Evolutionary conservation across 1,139 yeast genomes (phyloP).

Genomic region (Debaryomyces psychrophilus): DNA sequence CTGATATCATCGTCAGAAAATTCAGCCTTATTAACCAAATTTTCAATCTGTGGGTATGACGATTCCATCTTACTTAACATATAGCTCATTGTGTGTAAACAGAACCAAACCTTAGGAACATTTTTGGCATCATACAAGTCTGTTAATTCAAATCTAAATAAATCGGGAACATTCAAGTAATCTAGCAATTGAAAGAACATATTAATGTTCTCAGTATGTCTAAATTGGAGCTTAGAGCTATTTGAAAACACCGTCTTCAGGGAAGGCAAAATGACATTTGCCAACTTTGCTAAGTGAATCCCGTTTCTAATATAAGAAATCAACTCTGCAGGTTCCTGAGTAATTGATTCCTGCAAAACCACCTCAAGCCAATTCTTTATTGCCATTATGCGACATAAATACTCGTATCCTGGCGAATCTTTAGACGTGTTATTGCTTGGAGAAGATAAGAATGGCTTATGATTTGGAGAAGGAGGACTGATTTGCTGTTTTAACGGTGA

Average conservation of each 20-base stretch:
- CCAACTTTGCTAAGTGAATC: constrained; percentile 77
- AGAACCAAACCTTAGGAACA: constrained; percentile 91
- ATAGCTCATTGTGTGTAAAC: constrained; percentile 86
- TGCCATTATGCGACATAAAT: constrained; percentile 85
- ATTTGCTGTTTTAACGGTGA: constrained; percentile 21
- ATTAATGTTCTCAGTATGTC: constrained; percentile 92
- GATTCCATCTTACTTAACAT: constrained; percentile 55
- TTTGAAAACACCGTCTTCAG: constrained; percentile 49
- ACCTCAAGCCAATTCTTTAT: constrained; percentile 61
- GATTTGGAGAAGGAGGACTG: constrained; percentile 18
- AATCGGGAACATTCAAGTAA: constrained; percentile 75
- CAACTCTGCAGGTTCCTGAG: constrained; percentile 55
- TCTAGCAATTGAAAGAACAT: constrained; percentile 76
- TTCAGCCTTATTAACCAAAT: constrained; percentile 62
- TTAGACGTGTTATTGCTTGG: constrained; percentile 34
- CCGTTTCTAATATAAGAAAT: constrained; percentile 74
- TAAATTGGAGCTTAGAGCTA: constrained; percentile 69
- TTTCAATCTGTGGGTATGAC: constrained; percentile 64
- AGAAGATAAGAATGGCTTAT: constrained; percentile 29
- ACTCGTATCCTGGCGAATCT: constrained; percentile 63
- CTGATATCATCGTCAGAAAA: constrained; percentile 71
- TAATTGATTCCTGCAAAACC: constrained; percentile 52
- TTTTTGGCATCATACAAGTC: constrained; percentile 92
- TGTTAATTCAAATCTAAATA: constrained; percentile 86
- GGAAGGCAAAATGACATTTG: constrained; percentile 71